These are phyloP conservation scores for Saxophila tyrrhenica DNA, from an alignment of 495 filamentous ascomycete species.

Conservation along the genomic window DNA sequence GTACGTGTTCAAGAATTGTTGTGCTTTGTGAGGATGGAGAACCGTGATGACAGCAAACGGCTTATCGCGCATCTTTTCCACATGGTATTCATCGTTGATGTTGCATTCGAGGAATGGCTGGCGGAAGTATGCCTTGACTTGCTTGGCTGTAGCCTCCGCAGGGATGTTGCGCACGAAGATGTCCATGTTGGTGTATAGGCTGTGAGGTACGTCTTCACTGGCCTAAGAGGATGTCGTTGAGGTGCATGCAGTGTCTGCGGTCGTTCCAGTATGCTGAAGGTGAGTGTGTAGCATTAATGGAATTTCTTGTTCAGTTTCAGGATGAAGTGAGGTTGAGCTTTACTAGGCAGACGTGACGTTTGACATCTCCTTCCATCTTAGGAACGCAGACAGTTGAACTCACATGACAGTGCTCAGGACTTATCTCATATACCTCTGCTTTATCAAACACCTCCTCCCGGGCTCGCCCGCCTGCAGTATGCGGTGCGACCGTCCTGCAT, in stretches of 20 bases:
- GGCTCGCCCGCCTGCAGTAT: too few relatives aligned
- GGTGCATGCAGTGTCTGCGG: too few relatives aligned
- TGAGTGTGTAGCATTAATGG: too few relatives aligned
- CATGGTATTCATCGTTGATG: conserved; percentile 4
- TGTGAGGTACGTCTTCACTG: too few relatives aligned
- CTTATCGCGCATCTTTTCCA: conserved; percentile 14
- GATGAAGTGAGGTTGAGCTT: conserved; percentile 1
- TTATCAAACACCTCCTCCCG: too few relatives aligned
- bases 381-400: too few relatives aligned
- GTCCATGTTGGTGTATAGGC: conserved; percentile 19
- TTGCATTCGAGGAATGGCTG: conserved; percentile 5
- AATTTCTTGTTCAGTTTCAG: not conserved
- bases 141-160: conserved; percentile 9
- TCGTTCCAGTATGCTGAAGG: too few relatives aligned
- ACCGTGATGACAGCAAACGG: conserved; percentile 17
- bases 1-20: conserved; percentile 14
- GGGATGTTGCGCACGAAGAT: conserved; percentile 24
- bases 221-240: not conserved
- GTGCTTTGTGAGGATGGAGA: conserved; percentile 2
- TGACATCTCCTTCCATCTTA: too few relatives aligned
- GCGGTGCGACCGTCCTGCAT: too few relatives aligned
- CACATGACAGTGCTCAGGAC: too few relatives aligned
- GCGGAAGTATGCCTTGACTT: conserved; percentile 15
- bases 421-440: too few relatives aligned
- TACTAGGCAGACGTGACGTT: too few relatives aligned